Conservation (phyloP, 139 green algal species). For the Mesotaenium endlicherianum region DNA sequence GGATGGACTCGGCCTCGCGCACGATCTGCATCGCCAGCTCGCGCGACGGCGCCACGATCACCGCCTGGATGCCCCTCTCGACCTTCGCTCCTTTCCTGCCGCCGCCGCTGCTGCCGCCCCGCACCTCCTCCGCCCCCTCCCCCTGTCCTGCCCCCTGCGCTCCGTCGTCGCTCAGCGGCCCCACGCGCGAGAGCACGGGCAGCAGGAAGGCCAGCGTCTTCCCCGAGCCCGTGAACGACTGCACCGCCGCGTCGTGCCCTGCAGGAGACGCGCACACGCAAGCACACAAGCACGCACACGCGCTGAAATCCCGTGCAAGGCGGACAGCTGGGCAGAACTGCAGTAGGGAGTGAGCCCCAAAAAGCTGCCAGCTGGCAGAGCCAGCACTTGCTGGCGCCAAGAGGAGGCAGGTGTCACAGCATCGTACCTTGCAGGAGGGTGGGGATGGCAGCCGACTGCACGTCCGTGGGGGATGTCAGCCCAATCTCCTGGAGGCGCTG, state of each 20-base stretch:
- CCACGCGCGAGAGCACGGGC: slow-evolving; percentile 66
- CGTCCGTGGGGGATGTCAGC: slow-evolving; percentile 13
- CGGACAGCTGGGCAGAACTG: no score
- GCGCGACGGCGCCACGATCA: slow-evolving; percentile 83
- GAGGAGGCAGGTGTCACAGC: neutral
- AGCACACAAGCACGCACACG: neutral
- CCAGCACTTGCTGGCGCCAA: neutral
- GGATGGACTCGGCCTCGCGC: slow-evolving; percentile 29
- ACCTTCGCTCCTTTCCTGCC: neutral
- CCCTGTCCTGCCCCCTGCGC: neutral
- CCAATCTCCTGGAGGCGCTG: slow-evolving; percentile 12
- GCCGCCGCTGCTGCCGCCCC: slow-evolving; percentile 63
- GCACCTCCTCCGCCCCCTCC: neutral
- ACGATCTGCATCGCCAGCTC: slow-evolving; percentile 91
- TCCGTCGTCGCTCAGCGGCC: neutral
- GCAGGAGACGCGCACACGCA: neutral
- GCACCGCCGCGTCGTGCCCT: slow-evolving; percentile 56
- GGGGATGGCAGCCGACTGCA: slow-evolving; percentile 13
- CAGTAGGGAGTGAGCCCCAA: neutral
- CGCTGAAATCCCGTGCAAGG: neutral
- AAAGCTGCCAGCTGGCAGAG: neutral
- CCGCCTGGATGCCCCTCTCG: slow-evolving; percentile 49
- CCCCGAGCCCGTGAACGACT: slow-evolving; percentile 88
- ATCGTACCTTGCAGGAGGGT: slow-evolving; percentile 20
- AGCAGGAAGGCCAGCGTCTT: slow-evolving; percentile 96